Percentiles rank a stretch among this genome's conserved stretches.
Evolutionary conservation across 768 basidiomycete species (phyloP).

Genomic region (Calocera viscosa): DNA sequence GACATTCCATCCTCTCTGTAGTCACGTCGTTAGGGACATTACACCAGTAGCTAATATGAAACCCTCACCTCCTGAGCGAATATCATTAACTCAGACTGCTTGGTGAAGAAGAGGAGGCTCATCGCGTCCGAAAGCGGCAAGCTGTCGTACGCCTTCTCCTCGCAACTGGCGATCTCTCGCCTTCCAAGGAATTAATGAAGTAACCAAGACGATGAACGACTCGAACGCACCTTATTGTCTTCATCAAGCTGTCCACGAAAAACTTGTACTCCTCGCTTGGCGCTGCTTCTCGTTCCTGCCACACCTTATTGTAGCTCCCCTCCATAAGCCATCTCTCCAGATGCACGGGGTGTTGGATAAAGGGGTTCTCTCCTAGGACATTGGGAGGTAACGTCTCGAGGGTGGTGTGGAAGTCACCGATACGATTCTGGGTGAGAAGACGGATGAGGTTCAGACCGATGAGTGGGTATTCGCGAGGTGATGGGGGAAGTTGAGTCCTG

Average conservation of each 20-base stretch:
- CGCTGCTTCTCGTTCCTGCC: conserved; percentile 85
- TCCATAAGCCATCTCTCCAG: conserved; percentile 98
- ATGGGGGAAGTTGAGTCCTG: conserved; percentile 64
- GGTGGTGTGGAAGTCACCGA: conserved; percentile 94
- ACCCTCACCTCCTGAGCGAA: conserved; percentile 67
- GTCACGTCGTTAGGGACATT: conserved; percentile 12
- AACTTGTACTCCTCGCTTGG: conserved; percentile 91
- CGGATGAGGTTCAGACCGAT: conserved; percentile 90
- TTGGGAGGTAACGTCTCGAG: conserved; percentile 73
- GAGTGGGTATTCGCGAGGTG: conserved; percentile 75
- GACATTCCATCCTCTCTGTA: conserved; percentile 74
- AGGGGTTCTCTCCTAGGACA: conserved; percentile 38
- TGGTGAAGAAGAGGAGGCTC: conserved; percentile 81
- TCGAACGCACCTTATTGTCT: conserved; percentile 65
- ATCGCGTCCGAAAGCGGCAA: conserved; percentile 82
- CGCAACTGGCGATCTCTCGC: conserved; percentile 94
- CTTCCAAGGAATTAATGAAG: conserved; percentile 31
- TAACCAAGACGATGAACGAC: background rate
- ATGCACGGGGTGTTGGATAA: conserved; percentile 74
- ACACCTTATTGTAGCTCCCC: conserved; percentile 94
- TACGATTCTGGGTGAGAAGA: conserved; percentile 87
- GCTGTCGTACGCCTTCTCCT: conserved; percentile 86
- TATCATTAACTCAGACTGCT: conserved; percentile 61
- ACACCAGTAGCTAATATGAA: background rate
- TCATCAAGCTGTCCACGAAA: conserved; percentile 86